Conservation (phyloP, 2,329 filamentous ascomycete genomes). For the Xylariales sp. region DNA sequence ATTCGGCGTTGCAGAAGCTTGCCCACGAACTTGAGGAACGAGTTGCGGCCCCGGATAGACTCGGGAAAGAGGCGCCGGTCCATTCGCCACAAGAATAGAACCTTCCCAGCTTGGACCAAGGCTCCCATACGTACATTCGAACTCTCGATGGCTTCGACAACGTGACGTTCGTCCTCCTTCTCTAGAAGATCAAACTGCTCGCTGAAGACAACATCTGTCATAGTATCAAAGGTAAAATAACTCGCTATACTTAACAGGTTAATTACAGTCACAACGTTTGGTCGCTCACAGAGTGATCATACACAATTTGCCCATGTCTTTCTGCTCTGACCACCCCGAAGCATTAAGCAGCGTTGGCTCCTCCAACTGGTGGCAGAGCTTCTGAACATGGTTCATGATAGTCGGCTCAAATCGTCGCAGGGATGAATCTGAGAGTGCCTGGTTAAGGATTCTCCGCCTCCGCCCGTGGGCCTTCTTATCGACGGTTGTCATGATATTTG, state of each 20-base stretch:
- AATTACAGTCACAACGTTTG: too few relatives aligned
- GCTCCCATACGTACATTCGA: conserved; percentile 10
- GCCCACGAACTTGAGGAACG: conserved; percentile 9
- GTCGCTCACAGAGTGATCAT: too few relatives aligned
- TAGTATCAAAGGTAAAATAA: conserved; percentile 10
- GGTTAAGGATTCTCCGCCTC: conserved; percentile 8
- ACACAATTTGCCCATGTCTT: too few relatives aligned
- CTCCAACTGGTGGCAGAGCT: too few relatives aligned
- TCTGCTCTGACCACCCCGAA: too few relatives aligned
- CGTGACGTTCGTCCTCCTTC: conserved; percentile 6
- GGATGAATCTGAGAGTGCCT: conserved; percentile 6
- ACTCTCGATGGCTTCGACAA: conserved; percentile 6
- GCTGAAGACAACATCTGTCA: conserved; percentile 10
- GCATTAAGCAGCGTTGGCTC: too few relatives aligned
- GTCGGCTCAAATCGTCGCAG: conserved; percentile 6
- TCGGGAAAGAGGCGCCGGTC: conserved; percentile 8
- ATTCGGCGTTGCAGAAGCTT: too few relatives aligned
- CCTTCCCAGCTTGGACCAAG: conserved; percentile 5
- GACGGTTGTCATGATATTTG: conserved; percentile 8
- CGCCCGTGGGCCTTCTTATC: conserved; percentile 8
- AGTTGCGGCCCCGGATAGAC: conserved; percentile 4
- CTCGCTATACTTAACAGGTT: too few relatives aligned
- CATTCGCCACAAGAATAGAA: conserved; percentile 3
- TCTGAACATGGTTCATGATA: conserved; percentile 7
- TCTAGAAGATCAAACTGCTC: conserved; percentile 7